Evolutionary conservation across 495 filamentous ascomycete species (phyloP), one percentile per base, ranked within the genome.

Genomic region (Penicillium soppii): DNA sequence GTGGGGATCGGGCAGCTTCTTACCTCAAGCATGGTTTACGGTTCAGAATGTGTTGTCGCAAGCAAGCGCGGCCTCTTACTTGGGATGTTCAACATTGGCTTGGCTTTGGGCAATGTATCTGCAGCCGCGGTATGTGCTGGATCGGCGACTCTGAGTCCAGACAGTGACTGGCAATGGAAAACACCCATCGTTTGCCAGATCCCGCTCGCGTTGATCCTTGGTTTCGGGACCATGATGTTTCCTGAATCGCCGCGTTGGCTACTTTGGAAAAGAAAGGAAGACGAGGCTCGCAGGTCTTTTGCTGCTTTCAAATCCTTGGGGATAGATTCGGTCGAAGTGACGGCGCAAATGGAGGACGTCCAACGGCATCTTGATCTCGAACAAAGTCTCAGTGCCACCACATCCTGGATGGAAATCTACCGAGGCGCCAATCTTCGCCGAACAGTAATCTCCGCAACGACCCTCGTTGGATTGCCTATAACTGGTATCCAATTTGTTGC

Each of bases 211-310:
- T 10, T 52, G 2, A n/a, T 46, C 17, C 38, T 52, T 9, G 50
- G 23, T 33, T 23, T 46, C 13, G 38, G 39, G 4, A 22, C 45
- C 4, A 15, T 46, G n/a, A 32, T 45, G 38, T 52, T 52, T n/a
- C 50, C 50, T 5, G 50, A 52, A 21, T 52, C 50, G 19, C 50
- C 50, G 8, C 40, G 50, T 6, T 52, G 50, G 50, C 29, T 52
- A n/a, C 21, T 52, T 2, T 12, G 35, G 1, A 52, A 46, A 23
- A 17, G 16, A n/a, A 52, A 39, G 29, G 23, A 44, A 52, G 41
- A 46, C 4, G 29, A 27, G 13, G 50, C 50, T 3, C 38, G 41
- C 12, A 17, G 10, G 7, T 46, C 50, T 0, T 45, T 52, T 29
- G 38, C 40, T 22, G 29, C 7, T 12, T 36, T 47, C 39, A 16